phyloP scores from a whole-genome alignment of 495 filamentous ascomycete genomes.

The Aspergillus indologenus region DNA sequence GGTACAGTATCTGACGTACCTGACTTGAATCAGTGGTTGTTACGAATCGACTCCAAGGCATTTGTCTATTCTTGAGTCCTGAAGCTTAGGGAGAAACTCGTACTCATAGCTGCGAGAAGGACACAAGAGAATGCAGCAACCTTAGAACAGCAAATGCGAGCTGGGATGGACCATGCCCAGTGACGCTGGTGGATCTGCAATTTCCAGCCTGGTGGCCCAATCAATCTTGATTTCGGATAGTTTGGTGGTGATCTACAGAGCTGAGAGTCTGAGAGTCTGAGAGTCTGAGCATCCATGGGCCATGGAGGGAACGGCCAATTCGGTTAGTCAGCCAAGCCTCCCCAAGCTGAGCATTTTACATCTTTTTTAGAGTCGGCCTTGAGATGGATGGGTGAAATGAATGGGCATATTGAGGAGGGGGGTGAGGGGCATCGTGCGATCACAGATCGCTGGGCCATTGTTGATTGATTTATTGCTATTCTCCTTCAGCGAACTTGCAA shows the following conservation, averaged over 20 bases:
- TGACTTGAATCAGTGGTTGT: no score
- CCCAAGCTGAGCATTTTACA: neutral
- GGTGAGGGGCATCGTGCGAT: neutral
- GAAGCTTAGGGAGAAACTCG: no score
- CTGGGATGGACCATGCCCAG: neutral
- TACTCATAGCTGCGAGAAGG: neutral
- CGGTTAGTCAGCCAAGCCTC: constrained; percentile 12
- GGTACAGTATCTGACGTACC: no score
- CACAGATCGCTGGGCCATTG: neutral
- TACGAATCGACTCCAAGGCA: no score
- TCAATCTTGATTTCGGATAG: neutral
- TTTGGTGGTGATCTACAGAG: neutral
- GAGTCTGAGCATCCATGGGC: neutral
- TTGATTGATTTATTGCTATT: neutral
- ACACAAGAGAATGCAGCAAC: neutral
- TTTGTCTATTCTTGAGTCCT: no score
- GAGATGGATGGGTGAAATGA: neutral
- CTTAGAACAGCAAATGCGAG: neutral
- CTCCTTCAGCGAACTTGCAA: neutral
- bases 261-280: no score
- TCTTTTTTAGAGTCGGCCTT: neutral
- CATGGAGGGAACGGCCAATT: constrained; percentile 1
- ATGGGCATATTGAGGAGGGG: neutral
- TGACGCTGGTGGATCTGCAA: constrained; percentile 1
- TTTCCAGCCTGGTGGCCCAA: neutral